A percentile compares a stretch with the other conserved stretches of the same genome.
Evolutionary conservation across 1,139 yeast genomes (phyloP).

Genomic region (Lizanozyma gosingica): DNA sequence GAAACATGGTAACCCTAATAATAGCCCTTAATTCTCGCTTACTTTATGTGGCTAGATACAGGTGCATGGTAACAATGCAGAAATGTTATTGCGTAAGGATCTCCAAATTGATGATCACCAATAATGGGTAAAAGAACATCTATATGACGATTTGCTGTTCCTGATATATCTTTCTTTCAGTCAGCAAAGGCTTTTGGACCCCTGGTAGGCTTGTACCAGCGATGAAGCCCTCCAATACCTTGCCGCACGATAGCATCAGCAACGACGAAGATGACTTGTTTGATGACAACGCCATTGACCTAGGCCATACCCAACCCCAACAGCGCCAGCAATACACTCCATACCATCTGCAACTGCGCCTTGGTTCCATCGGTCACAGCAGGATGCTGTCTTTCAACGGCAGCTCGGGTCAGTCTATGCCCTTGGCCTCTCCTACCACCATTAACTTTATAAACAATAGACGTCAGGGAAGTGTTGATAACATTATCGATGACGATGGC

Average conservation of each 20-base stretch:
- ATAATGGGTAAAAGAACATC: too few relatives aligned
- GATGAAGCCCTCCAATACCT: too few relatives aligned
- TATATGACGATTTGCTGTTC: too few relatives aligned
- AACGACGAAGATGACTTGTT: not conserved
- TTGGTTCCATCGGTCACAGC: not conserved
- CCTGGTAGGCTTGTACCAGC: too few relatives aligned
- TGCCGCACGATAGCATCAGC: not conserved
- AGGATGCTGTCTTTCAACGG: not conserved
- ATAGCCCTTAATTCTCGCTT: too few relatives aligned
- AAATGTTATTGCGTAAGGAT: too few relatives aligned
- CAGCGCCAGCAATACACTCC: not conserved
- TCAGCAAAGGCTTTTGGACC: too few relatives aligned
- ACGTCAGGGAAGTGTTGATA: not conserved
- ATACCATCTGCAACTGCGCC: not conserved
- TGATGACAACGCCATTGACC: not conserved
- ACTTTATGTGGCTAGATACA: too few relatives aligned
- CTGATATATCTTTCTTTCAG: too few relatives aligned
- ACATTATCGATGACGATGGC: constrained; percentile 1
- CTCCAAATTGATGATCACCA: too few relatives aligned
- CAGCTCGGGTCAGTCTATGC: not conserved
- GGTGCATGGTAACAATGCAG: too few relatives aligned
- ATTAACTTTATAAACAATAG: not conserved
- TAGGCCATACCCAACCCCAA: not conserved
- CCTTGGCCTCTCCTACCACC: not conserved
- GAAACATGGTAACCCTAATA: too few relatives aligned